Conservation (phyloP, 2,329 filamentous ascomycete genomes). For the Tolypocladium guangdongense region DNA sequence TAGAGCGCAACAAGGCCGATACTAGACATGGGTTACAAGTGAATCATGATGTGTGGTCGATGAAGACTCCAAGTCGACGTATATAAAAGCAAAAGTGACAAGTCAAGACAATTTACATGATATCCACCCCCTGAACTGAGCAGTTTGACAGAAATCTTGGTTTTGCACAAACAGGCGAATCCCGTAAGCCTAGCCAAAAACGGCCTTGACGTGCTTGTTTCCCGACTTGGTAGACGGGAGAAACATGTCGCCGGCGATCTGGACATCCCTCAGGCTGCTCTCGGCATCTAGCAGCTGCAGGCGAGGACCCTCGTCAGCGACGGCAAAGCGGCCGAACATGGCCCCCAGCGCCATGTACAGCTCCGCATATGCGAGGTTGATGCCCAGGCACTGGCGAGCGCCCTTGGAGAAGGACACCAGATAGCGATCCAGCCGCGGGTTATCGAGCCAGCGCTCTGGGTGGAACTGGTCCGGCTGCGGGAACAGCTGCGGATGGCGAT, state of each 20-base stretch:
- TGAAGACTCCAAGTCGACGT: no score
- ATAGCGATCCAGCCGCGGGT: neutral
- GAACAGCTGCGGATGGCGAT: neutral
- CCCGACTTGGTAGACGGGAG: neutral
- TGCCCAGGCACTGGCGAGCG: neutral
- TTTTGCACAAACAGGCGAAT: neutral
- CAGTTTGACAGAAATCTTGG: neutral
- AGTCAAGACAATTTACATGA: neutral
- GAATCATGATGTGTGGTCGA: no score
- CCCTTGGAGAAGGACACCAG: neutral
- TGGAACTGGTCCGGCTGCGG: neutral
- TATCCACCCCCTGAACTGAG: neutral
- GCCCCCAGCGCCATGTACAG: neutral
- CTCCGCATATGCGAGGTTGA: neutral
- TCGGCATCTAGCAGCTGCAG: neutral
- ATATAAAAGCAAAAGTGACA: no score
- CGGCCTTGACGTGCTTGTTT: neutral
- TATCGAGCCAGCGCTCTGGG: neutral
- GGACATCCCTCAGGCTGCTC: neutral
- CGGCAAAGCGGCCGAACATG: neutral
- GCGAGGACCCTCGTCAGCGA: neutral
- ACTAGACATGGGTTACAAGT: no score
- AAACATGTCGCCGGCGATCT: neutral
- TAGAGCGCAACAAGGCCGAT: neutral
- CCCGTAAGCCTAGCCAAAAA: neutral